These are phyloP conservation scores for Phytophthora hybrid DNA, from an alignment of 352 stramenopile species.

Conservation along the genomic window DNA sequence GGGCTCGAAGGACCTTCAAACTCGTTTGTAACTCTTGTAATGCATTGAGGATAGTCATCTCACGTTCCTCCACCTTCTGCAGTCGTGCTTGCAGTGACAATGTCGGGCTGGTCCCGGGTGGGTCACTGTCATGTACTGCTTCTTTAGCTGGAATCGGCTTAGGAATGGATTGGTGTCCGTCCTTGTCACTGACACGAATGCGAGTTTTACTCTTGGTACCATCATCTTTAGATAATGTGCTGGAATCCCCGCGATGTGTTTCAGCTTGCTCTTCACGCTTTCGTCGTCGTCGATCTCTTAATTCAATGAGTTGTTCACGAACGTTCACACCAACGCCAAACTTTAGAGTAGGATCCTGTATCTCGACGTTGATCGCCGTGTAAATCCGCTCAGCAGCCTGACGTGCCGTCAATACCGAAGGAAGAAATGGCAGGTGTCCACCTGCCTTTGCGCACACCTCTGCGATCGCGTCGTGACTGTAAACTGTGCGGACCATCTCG, in stretches of 20 bases:
- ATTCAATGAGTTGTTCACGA: constrained; percentile 17
- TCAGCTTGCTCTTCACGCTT: neutral
- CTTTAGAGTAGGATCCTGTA: constrained; percentile 23
- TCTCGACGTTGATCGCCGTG: constrained; percentile 24
- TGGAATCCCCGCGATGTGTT: neutral
- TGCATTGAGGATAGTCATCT: constrained; percentile 26
- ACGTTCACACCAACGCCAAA: constrained; percentile 27
- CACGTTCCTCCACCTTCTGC: constrained; percentile 31
- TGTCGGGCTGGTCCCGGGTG: neutral
- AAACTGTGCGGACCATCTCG: constrained; percentile 20
- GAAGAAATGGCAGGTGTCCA: neutral
- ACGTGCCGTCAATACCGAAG: neutral
- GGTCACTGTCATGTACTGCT: neutral
- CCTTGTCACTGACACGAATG: neutral
- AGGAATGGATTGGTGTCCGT: neutral
- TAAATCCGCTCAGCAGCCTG: constrained; percentile 26
- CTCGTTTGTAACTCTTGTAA: constrained; percentile 30
- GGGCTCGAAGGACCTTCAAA: constrained; percentile 18
- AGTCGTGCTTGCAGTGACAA: constrained; percentile 25
- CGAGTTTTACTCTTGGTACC: neutral
- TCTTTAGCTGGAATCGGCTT: neutral
- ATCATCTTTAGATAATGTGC: neutral
- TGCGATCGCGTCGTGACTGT: constrained; percentile 15
- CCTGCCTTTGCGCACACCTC: constrained; percentile 8
- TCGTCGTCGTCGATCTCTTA: constrained; percentile 14